Evolutionary conservation across 768 basidiomycete species (phyloP).

Genomic region (Tylopilus cervinicoccineus): DNA sequence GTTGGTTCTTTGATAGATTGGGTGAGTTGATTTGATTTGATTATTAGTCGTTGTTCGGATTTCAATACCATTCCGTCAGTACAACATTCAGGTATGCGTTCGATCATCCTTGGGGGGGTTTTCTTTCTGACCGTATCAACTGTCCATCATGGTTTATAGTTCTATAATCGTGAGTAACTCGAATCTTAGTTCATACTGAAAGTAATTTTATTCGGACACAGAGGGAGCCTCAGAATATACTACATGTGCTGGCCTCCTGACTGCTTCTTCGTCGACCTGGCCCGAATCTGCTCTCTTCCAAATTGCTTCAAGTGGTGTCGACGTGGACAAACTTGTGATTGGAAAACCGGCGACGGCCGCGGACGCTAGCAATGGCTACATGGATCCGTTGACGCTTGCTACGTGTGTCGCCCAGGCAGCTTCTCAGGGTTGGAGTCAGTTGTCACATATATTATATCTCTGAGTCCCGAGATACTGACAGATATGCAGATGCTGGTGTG

Average conservation of each 20-base stretch:
- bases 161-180: not conserved
- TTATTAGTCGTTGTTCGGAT: too few species aligned
- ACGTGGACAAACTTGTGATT: slow-evolving; percentile 47
- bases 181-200: not conserved
- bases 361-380: slow-evolving; percentile 42
- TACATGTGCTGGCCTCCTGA: slow-evolving; percentile 36
- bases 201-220: slow-evolving; percentile 1
- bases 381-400: slow-evolving; percentile 51
- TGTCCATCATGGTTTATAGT: not conserved
- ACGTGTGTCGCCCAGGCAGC: slow-evolving; percentile 39
- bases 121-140: not conserved
- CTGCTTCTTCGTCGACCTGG: slow-evolving; percentile 35
- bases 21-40: slow-evolving; percentile 23
- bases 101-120: not conserved
- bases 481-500: slow-evolving; percentile 31
- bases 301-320: slow-evolving; percentile 41
- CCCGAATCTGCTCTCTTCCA: slow-evolving; percentile 42
- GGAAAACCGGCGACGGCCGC: slow-evolving; percentile 46
- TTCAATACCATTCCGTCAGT: not conserved
- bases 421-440: slow-evolving; percentile 58
- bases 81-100: slow-evolving; percentile 37
- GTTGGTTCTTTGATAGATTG: slow-evolving; percentile 45
- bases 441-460: not conserved
- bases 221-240: slow-evolving; percentile 37
- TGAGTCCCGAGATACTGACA: slow-evolving; percentile 29